Evolutionary conservation across 1,284 basidiomycete species (phyloP).

Genomic region (Xerocomus amazonicus): DNA sequence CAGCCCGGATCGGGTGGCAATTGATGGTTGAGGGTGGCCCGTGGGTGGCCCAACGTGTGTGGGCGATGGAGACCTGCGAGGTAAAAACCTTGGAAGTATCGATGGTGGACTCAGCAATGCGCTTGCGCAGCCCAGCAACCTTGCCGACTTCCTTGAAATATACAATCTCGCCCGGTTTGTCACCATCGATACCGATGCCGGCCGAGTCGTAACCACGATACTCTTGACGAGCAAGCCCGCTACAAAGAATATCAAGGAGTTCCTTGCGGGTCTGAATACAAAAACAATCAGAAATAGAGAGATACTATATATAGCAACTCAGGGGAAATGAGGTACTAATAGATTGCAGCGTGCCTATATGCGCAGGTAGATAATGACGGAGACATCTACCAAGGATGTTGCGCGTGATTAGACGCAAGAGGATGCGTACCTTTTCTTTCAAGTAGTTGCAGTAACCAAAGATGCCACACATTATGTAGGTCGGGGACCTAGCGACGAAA

Average conservation of each 20-base stretch:
- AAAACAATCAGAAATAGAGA: constrained; percentile 13
- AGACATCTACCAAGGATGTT: background rate
- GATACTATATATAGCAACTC: constrained; percentile 22
- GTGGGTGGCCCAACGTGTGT: constrained; percentile 99
- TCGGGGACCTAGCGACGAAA: constrained; percentile 4
- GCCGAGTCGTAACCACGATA: constrained; percentile 99
- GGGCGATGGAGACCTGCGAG: constrained; percentile 94
- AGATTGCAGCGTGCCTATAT: constrained; percentile 14
- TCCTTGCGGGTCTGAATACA: constrained; percentile 80
- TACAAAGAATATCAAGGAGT: constrained; percentile 88
- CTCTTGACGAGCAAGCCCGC: constrained; percentile 92
- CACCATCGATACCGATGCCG: constrained; percentile 93
- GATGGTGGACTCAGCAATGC: constrained; percentile 75
- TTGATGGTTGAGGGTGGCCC: constrained; percentile 86
- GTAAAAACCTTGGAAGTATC: constrained; percentile 83
- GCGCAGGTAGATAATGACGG: constrained; percentile 8
- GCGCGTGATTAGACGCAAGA: constrained; percentile 10
- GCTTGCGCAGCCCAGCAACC: constrained; percentile 90
- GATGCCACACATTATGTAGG: constrained; percentile 80
- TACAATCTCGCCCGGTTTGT: constrained; percentile 72
- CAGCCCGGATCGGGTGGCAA: constrained; percentile 95
- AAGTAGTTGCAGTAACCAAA: constrained; percentile 94
- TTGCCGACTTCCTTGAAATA: constrained; percentile 99
- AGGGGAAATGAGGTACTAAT: background rate
- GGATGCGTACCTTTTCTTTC: constrained; percentile 76